These are phyloP conservation scores for Buxus sempervirens DNA, from an alignment of 164 flowering plant species.

Conservation along the genomic window DNA sequence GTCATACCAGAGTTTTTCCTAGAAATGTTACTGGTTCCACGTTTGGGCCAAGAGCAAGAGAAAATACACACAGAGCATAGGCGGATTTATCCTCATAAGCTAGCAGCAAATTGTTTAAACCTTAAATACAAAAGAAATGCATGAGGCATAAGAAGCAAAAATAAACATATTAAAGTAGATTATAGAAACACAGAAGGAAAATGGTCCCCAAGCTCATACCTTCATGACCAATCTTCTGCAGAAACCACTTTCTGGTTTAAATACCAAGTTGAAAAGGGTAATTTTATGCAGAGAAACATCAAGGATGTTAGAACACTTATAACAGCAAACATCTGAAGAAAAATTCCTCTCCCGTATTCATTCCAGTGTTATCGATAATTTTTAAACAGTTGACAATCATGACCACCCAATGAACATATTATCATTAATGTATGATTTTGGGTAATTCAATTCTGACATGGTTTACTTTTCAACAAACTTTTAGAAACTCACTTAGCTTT, in stretches of 20 bases:
- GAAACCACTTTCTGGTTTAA: conserved; percentile 86
- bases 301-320: neutral
- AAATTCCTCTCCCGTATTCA: neutral
- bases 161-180: neutral
- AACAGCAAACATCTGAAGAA: neutral
- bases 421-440: too few relatives aligned
- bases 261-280: conserved; percentile 7
- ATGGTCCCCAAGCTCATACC: conserved; percentile 35
- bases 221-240: conserved; percentile 93
- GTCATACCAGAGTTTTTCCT: conserved; percentile 75
- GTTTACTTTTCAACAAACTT: too few relatives aligned
- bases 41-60: conserved; percentile 83
- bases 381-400: neutral
- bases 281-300: conserved; percentile 3
- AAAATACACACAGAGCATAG: conserved; percentile 83
- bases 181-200: neutral
- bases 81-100: conserved; percentile 98
- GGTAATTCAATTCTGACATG: too few relatives aligned
- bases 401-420: too few relatives aligned
- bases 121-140: conserved; percentile 32
- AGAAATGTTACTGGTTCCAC: conserved; percentile 78
- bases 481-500: too few relatives aligned
- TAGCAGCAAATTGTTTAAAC: conserved; percentile 83
- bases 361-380: neutral
- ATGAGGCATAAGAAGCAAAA: conserved; percentile 4